Base-by-base conservation (phyloP, 129 eudicot species). In the Erigeron canadensis region DNA sequence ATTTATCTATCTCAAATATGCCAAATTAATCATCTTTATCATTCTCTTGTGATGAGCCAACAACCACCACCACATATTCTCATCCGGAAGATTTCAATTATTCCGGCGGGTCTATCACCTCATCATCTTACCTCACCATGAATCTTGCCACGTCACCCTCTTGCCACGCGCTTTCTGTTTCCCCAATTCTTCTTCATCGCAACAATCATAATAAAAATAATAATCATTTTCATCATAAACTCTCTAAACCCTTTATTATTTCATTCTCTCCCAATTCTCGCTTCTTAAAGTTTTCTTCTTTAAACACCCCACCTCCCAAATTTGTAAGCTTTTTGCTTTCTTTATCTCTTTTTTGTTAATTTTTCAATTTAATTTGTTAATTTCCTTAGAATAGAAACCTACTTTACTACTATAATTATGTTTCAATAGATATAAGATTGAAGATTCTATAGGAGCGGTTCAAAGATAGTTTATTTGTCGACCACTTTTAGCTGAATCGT, bases 11-110 rank as follows among this genome's bases (percentile, higher is more conserved):
- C n/a, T 38, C 47, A 61, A 47, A 23, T 51, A 60, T 69, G 70
- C 23, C 42, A 56, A 7, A 47, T 59, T 63, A 77, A 70, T 7
- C 54, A 71, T 77, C 72, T 54, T 77, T 63, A 2, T 12, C 6
- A 15, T 28, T 47, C 43, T 8, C 44, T 53, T 67, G 63, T 70
- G 63, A 78, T 71, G 77, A 72, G 71, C 28, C 77, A 42, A 39
- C 72, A 13, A 63, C 81, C 77, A 23, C 76, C 54, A 5, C 64
- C 64, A 23, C 22, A 2, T n/a, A 45, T 39, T n/a, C 79, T 55
- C 57, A 15, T 70, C 72, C 72, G 76, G 71, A 76, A 71, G 71
- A 76, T 46, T 76, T 48, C 46, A 60, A 58, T 67, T 65, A 50
- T 42, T 62, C 67, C 77, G 77, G 81, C 4, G 42, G n/a, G n/a